Evolutionary conservation across 805 yeast species (phyloP).

Genomic region (Tetrapisispora phaffii): DNA sequence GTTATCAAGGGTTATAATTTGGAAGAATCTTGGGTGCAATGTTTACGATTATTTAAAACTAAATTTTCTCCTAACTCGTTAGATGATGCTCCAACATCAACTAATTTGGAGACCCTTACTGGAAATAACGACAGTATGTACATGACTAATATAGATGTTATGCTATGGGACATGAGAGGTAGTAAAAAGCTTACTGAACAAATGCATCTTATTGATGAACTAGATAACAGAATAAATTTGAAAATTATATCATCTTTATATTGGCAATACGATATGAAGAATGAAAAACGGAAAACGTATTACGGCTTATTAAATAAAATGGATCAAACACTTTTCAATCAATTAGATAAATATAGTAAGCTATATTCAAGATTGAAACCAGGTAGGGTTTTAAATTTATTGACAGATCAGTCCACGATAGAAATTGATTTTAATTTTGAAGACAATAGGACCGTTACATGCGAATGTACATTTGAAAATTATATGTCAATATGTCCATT

Average conservation of each 20-base stretch:
- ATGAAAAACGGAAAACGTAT: not conserved
- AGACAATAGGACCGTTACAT: constrained; percentile 30
- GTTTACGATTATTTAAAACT: constrained; percentile 13
- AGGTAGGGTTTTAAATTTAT: constrained; percentile 49
- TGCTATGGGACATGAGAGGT: constrained; percentile 63
- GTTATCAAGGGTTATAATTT: constrained; percentile 14
- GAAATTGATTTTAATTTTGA: constrained; percentile 48
- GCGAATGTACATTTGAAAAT: constrained; percentile 56
- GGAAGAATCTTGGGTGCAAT: constrained; percentile 20
- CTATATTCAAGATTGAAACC: constrained; percentile 37
- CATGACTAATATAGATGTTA: constrained; percentile 63
- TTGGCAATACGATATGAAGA: constrained; percentile 40
- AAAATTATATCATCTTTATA: constrained; percentile 64
- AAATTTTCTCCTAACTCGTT: constrained; percentile 8
- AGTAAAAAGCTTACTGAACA: constrained; percentile 40
- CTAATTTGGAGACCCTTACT: not conserved
- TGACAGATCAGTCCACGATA: constrained; percentile 55
- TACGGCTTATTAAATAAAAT: constrained; percentile 30
- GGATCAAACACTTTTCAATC: constrained; percentile 37
- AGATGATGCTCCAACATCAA: not conserved
- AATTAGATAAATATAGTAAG: constrained; percentile 36
- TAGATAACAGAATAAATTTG: constrained; percentile 35
- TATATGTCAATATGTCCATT: not conserved
- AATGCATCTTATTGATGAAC: constrained; percentile 26
- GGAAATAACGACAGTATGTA: constrained; percentile 7